Base-by-base conservation (phyloP, 306 rosid species). In the Corylus avellana region DNA sequence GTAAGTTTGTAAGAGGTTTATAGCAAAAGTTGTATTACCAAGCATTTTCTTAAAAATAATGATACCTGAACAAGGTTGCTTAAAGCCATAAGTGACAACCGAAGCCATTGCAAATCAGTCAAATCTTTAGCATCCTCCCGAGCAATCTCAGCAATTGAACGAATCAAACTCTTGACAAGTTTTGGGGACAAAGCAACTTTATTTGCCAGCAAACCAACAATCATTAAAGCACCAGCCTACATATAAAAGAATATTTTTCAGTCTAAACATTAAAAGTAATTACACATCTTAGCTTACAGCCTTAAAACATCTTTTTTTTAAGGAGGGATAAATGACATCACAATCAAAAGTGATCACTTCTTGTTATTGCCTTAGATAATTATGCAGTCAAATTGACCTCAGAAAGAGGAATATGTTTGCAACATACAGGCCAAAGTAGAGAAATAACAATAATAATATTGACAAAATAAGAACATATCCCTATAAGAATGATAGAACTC, bases 211-310 rank as follows among this genome's bases (percentile, higher is more conserved):
- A 92, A 77, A 75, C 95, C 94, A 84, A 92, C 80, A 77, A 95
- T 90, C 97, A 95, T 92, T 88, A 95, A 68, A 70, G 97, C 94
- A 75, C 95, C 94, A 72, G 98, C 98, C 98, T 95, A 73, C 59
- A 80, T 49, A 78, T 27, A 77, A 77, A 70, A 77, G 29, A 62
- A 78, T 5, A n/a, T 13, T 14, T 63, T 63, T 63, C 46, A 32
- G 12, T 63, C 12, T 22, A 22, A 61, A 61, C 12, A 10, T 22
- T 58, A 42, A 42, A 42, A 39, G 44, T 12, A 59, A 59, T 27
- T 12, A 29, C 46, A 32, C 16, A 37, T 67, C 12, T 67, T 67
- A 39, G 17, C 49, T 27, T 12, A 67, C 27, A 18, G 12, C 25
- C 22, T 12, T 8, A 16, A 35, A 35, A 47, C 8, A 47, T 55